Percentiles rank a stretch among this genome's conserved stretches.
phyloP scores from a whole-genome alignment of 2,329 filamentous ascomycete genomes.

The Oidium heveae region DNA sequence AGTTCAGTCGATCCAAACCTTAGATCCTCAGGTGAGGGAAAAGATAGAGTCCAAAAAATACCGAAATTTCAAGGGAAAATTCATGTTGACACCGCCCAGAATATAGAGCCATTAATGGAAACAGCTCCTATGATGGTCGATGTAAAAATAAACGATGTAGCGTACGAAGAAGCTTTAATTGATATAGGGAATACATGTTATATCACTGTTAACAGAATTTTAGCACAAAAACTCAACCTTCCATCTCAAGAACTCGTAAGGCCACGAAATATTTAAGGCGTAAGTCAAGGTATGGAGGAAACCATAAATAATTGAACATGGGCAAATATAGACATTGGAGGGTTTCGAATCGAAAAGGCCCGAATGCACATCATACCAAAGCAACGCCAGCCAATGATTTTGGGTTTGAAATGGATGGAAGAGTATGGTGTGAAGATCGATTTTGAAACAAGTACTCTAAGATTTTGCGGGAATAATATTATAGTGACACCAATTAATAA shows the following conservation, averaged over 20 bases:
- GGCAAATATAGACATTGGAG: not conserved
- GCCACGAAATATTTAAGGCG: not conserved
- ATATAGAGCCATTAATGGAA: not conserved
- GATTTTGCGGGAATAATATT: too few relatives aligned
- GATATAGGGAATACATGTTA: not conserved
- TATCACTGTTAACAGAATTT: not conserved
- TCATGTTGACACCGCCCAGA: not conserved
- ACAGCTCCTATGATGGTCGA: not conserved
- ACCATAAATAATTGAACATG: not conserved
- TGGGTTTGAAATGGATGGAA: not conserved
- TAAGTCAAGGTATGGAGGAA: not conserved
- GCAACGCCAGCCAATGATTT: not conserved
- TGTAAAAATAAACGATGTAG: not conserved
- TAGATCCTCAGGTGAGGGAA: not conserved
- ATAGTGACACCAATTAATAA: too few relatives aligned
- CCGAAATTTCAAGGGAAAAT: not conserved
- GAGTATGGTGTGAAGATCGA: not conserved
- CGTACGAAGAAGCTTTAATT: not conserved
- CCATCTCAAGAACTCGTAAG: not conserved
- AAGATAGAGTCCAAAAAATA: not conserved
- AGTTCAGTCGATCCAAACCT: too few relatives aligned
- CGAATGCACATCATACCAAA: not conserved
- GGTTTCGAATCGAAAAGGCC: not conserved
- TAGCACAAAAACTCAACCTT: not conserved
- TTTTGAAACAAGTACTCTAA: too few relatives aligned